Percentiles rank a stretch among this genome's conserved stretches.
phyloP scores from a whole-genome alignment of 2,329 filamentous ascomycete genomes.

The Dendryphion nanum region DNA sequence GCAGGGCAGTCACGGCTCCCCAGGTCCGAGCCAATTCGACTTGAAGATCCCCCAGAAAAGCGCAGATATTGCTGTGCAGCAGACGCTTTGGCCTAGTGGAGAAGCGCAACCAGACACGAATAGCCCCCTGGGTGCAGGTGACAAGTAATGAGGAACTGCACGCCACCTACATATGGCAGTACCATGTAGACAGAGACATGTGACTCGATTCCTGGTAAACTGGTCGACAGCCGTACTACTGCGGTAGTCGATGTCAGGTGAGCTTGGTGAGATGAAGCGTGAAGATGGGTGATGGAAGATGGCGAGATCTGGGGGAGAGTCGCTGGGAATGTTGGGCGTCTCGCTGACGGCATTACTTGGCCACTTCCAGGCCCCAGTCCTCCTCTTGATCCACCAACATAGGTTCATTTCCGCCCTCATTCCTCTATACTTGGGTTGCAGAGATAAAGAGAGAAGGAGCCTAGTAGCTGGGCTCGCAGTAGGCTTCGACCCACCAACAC shows the following conservation, averaged over 20 bases:
- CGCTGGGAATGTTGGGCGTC: neutral
- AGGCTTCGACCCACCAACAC: too few relatives aligned
- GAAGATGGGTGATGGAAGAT: too few relatives aligned
- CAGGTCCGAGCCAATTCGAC: constrained; percentile 15
- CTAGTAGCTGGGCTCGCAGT: too few relatives aligned
- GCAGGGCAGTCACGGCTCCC: constrained; percentile 16
- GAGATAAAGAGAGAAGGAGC: too few relatives aligned
- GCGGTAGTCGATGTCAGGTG: too few relatives aligned
- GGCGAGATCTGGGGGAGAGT: too few relatives aligned
- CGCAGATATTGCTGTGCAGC: constrained; percentile 25
- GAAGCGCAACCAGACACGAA: constrained; percentile 4
- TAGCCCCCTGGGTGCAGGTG: too few relatives aligned
- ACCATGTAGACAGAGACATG: constrained; percentile 2
- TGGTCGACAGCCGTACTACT: too few relatives aligned
- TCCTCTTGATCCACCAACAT: too few relatives aligned
- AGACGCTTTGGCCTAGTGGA: constrained; percentile 6
- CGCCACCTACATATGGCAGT: constrained; percentile 1
- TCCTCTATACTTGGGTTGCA: too few relatives aligned
- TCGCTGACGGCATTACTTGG: constrained; percentile 4
- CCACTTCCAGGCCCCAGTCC: neutral
- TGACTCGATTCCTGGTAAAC: constrained; percentile 3
- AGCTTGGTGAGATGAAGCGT: too few relatives aligned
- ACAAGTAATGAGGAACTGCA: constrained; percentile 2
- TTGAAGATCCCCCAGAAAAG: constrained; percentile 13
- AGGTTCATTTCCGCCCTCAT: too few relatives aligned